These are phyloP conservation scores for Ophiognomonia clavigignenti-juglandacearum DNA, from an alignment of 2,329 filamentous ascomycete genomes.

Conservation along the genomic window DNA sequence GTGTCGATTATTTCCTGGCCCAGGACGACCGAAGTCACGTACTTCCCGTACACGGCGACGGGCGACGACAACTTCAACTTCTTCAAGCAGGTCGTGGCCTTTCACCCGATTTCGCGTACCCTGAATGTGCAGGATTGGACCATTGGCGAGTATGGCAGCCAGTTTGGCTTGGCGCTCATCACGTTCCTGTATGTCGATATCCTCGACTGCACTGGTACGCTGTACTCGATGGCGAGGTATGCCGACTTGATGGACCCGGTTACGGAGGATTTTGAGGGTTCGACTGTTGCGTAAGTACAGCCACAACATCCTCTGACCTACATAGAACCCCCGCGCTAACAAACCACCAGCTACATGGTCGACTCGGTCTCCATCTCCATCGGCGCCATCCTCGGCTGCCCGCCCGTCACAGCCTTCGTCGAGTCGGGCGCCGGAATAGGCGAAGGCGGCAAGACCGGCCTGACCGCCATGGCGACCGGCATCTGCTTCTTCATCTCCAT, in stretches of 20 bases:
- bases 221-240: slow-evolving; percentile 88
- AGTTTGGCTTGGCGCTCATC: slow-evolving; percentile 79
- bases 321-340: background rate
- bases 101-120: slow-evolving; percentile 69
- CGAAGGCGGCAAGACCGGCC: slow-evolving; percentile 67
- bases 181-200: slow-evolving; percentile 92
- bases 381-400: slow-evolving; percentile 65
- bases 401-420: slow-evolving; percentile 70
- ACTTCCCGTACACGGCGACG: slow-evolving; percentile 68
- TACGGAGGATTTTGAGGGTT: slow-evolving; percentile 85
- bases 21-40: slow-evolving; percentile 68
- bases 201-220: slow-evolving; percentile 77
- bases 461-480: slow-evolving; percentile 66
- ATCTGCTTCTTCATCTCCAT: slow-evolving; percentile 66
- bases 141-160: slow-evolving; percentile 60
- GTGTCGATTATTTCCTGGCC: slow-evolving; percentile 91
- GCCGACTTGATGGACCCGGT: slow-evolving; percentile 73
- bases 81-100: slow-evolving; percentile 82
- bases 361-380: slow-evolving; percentile 77
- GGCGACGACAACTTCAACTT: slow-evolving; percentile 75
- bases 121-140: slow-evolving; percentile 72
- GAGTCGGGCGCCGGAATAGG: slow-evolving; percentile 73
- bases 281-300: slow-evolving; percentile 55
- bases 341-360: slow-evolving; percentile 56
- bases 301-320: background rate